Conservation (phyloP, 352 stramenopile species). For the Phytophthora quininea region DNA sequence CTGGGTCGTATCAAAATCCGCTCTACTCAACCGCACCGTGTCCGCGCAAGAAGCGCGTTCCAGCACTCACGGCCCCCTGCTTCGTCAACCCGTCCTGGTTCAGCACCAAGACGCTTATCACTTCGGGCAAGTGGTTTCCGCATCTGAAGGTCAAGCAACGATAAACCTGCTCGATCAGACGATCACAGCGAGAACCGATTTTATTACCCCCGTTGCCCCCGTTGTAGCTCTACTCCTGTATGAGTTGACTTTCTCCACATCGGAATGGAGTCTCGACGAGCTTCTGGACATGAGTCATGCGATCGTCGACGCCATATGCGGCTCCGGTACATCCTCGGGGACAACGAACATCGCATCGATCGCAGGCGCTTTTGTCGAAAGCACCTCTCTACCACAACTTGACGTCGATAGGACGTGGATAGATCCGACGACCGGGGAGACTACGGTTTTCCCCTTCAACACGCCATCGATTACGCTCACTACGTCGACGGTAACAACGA, state of each 20-base stretch:
- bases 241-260: neutral
- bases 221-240: neutral
- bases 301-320: constrained; percentile 1
- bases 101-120: constrained; percentile 1
- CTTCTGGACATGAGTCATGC: neutral
- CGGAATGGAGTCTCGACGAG: neutral
- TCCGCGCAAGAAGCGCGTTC: neutral
- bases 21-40: neutral
- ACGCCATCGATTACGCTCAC: neutral
- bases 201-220: neutral
- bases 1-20: neutral
- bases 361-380: neutral
- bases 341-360: neutral
- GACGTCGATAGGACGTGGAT: neutral
- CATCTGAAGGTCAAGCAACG: neutral
- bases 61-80: neutral
- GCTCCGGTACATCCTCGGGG: neutral
- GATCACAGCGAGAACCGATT: neutral
- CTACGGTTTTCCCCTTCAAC: neutral
- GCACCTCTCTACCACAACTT: neutral
- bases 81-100: constrained; percentile 2
- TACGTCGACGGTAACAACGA: neutral
- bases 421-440: neutral
- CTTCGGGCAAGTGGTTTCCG: neutral
- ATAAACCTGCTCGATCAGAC: neutral